Conservation (phyloP, 768 basidiomycete genomes). For the Mycena sanguinolenta region DNA sequence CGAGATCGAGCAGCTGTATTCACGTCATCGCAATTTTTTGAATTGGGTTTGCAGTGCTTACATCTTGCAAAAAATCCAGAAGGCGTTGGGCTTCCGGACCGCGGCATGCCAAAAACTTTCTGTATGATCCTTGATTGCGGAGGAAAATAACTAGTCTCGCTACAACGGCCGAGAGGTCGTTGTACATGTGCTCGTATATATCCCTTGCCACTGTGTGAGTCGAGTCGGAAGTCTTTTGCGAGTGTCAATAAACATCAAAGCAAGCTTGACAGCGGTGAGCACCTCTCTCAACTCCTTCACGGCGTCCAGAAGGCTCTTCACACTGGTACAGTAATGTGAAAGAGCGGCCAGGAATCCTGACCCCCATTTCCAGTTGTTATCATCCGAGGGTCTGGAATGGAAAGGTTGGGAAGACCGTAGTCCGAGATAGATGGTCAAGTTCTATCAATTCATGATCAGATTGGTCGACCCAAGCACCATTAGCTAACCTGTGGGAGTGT, state of each 20-base stretch:
- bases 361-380: no score
- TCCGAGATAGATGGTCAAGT: background rate
- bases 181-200: background rate
- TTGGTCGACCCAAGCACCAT: background rate
- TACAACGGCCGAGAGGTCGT: background rate
- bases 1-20: conserved; percentile 21
- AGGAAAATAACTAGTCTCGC: conserved; percentile 5
- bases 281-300: conserved; percentile 3
- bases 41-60: background rate
- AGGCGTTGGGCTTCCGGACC: conserved; percentile 12
- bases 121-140: background rate
- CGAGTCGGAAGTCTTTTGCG: conserved; percentile 3
- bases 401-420: no score
- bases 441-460: background rate
- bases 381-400: no score
- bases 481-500: background rate
- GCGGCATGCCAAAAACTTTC: conserved; percentile 6
- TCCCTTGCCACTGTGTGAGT: background rate
- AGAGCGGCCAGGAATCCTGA: background rate
- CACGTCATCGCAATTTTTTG: background rate
- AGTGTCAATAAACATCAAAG: background rate
- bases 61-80: no score
- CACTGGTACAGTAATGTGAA: background rate
- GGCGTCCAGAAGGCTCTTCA: background rate
- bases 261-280: no score